Evolutionary conservation across 2,329 filamentous ascomycete species (phyloP), one percentile per base, ranked within the genome.

Genomic region (Mycogone perniciosa): DNA sequence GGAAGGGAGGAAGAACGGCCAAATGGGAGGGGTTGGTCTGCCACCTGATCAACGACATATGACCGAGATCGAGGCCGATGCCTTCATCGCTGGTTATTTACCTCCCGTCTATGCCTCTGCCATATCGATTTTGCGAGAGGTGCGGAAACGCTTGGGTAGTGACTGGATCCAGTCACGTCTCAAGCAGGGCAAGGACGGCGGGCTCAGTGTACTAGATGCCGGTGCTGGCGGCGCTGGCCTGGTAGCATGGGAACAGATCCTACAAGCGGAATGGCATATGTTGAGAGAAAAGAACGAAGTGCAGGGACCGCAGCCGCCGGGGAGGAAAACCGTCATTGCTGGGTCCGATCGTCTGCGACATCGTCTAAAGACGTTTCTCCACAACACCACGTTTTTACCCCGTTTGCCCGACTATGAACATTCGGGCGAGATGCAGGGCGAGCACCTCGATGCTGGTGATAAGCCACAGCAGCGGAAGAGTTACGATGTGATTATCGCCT

Each of bases 371-470:
- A 76, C 74, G 13, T 80, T 97, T 56, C 73, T 99, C 9, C 79
- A 95, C 35, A 86, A 96, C 64, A 97, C 93, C 0, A 95, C 88
- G 0, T 96, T 99, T 63, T 76, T 99, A 6, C 91, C 92, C 6
- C 84, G 91, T 4, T 72, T 97, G n/a, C 93, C 93, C 0, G 89
- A 97, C 62, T 90, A 92, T 56, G 69, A 89, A 29, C 85, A 86
- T 63, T 79, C 81, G 1, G 74, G 78, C 26, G 74, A 84, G 52
- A 80, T 80, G 44, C 74, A 77, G 7, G 76, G 80, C 13, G 72
- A 74, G 51, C 76, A 79, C 34, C 65, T 88, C 5, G 80, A 88
- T 50, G 79, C 80, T 20, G 74, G 77, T 20, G 67, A 72, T 31
- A 65, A 72, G 7, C 74, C 78, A 5, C 76, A 77, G 13, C 74